Percentiles rank a stretch among this genome's conserved stretches.
Evolutionary conservation across 257 asterid genomes (phyloP).

Genomic region (Rubia yunnanensis): DNA sequence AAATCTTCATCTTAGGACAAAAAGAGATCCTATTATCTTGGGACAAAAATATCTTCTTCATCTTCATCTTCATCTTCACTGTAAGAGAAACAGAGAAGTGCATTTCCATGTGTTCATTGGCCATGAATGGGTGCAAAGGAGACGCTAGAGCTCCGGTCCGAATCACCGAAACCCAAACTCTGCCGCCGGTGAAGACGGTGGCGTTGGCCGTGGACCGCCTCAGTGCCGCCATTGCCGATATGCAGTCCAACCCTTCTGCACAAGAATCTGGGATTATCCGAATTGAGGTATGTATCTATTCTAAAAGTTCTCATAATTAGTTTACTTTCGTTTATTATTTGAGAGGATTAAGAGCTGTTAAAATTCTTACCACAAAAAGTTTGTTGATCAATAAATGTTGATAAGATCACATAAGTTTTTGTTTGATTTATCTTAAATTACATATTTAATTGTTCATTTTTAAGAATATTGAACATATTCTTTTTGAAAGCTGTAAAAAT

Average conservation of each 20-base stretch:
- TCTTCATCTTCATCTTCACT: not conserved
- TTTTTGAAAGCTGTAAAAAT: too few species aligned
- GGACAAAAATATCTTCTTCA: not conserved
- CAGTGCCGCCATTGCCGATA: conserved; percentile 47
- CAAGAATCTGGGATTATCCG: conserved; percentile 67
- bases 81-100: conserved; percentile 22
- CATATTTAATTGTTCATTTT: too few species aligned
- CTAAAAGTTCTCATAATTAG: too few species aligned
- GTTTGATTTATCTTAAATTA: too few species aligned
- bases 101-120: conserved; percentile 28
- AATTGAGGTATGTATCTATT: conserved; percentile 72
- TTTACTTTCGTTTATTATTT: not conserved
- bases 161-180: conserved; percentile 48
- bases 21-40: not conserved
- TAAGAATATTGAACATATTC: too few species aligned
- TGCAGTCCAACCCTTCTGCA: conserved; percentile 32
- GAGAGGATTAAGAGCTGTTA: too few species aligned
- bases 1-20: too few species aligned
- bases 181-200: conserved; percentile 38
- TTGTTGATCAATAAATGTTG: too few species aligned
- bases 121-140: conserved; percentile 66
- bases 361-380: too few species aligned
- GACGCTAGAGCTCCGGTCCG: conserved; percentile 54
- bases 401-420: not conserved
- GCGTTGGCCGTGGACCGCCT: conserved; percentile 54